Base-by-base conservation (phyloP, 306 rosid species). In the Sicyos baderoa region DNA sequence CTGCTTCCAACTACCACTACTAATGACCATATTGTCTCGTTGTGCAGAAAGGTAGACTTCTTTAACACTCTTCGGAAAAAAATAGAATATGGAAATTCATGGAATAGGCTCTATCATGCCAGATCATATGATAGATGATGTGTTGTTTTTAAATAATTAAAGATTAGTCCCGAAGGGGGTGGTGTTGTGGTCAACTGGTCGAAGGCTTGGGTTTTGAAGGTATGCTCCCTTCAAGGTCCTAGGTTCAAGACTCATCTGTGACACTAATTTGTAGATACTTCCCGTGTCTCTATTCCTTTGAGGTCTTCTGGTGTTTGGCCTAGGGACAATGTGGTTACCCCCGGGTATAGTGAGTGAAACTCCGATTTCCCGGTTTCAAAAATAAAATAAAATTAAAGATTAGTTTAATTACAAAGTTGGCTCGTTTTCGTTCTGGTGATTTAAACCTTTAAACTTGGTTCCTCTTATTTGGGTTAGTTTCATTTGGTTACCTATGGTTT, bases 1-100 rank as follows among this genome's bases (percentile, higher is more conserved):
- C 44, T 58, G 42, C 64, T 58, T 25, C 64, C 64, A 58, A 27
- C 64, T 27, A 58, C 64, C 44, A 27, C 19, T 27, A 25, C 64
- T 27, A 15, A 23, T 57, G 66, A 32, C 47, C 66, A 60, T 6
- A 60, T 11, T 29, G 19, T 23, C 64, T 58, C 64, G 15, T 58
- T 58, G 18, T 27, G 19, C 17, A 14, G 44, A 29, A 58, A 58
- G 65, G 44, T 61, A 21, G 29, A 10, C 35, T 11, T 55, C n/a
- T 55, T 55, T 29, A 4, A 54, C 35, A 29, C 61, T 55, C 35
- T 55, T 11, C 4, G 7, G 4, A 55, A 55, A 10, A 55, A 12
- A 22, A 21, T 12, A 11, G 8, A 55, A 55, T 49, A 49, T 14
- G 61, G 14, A 25, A 54, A 55, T 55, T 54, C 13, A 21, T 55